These are phyloP conservation scores for Fagus crenata DNA, from an alignment of 306 rosid species.

Conservation along the genomic window DNA sequence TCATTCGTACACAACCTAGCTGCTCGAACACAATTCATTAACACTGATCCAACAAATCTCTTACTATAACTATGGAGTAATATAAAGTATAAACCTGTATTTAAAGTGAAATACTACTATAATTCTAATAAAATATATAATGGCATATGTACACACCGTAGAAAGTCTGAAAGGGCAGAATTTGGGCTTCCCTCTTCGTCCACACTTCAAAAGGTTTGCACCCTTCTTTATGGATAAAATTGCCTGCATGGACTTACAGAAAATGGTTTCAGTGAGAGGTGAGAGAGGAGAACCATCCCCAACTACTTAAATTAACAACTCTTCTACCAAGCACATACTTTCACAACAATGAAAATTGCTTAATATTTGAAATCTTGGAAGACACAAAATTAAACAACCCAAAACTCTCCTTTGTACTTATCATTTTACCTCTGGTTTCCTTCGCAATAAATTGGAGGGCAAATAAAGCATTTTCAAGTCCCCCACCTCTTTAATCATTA, in stretches of 20 bases:
- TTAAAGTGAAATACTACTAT: not conserved
- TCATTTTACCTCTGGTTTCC: not conserved
- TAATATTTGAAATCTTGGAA: not conserved
- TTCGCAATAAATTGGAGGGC: not conserved
- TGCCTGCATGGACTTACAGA: conserved; percentile 53
- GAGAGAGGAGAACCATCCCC: conserved; percentile 11
- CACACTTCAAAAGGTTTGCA: conserved; percentile 70
- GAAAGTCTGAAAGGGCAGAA: conserved; percentile 81
- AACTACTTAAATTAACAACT: not conserved
- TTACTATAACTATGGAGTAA: conserved; percentile 5
- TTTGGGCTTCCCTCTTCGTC: conserved; percentile 78
- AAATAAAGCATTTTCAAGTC: not conserved
- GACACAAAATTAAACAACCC: not conserved
- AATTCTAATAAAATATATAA: conserved; percentile 2
- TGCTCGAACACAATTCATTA: conserved; percentile 2
- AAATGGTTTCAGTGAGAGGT: conserved; percentile 18
- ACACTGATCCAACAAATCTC: conserved; percentile 10
- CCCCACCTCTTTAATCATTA: not conserved
- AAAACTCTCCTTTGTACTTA: not conserved
- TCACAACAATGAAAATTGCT: not conserved
- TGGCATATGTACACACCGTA: conserved; percentile 42
- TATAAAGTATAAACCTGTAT: not conserved
- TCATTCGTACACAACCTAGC: not conserved
- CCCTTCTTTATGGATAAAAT: conserved; percentile 85
- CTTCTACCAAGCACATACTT: not conserved